Evolutionary conservation across 2,329 filamentous ascomycete genomes (phyloP).

Genomic region (Alternaria hordeiaustralica): DNA sequence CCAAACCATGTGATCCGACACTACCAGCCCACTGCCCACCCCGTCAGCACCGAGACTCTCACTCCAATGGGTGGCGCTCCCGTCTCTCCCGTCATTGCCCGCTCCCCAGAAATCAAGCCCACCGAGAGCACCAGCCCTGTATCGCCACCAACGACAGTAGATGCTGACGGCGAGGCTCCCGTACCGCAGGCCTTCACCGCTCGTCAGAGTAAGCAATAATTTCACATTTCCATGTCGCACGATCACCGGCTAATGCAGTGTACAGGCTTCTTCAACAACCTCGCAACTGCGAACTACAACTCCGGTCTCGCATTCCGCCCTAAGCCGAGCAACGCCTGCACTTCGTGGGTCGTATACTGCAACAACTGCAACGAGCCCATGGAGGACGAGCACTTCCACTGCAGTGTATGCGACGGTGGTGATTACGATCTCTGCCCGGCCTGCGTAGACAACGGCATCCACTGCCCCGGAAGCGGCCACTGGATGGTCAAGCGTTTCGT

Average conservation of each 20-base stretch:
- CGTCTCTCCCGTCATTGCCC: conserved; percentile 37
- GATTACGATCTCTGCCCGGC: conserved; percentile 90
- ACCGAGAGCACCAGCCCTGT: conserved; percentile 28
- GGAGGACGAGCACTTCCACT: conserved; percentile 87
- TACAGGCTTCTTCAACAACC: conserved; percentile 39
- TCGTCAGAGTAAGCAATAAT: conserved; percentile 36
- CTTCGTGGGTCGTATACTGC: conserved; percentile 85
- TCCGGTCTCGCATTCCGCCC: conserved; percentile 49
- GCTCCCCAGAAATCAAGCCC: conserved; percentile 29
- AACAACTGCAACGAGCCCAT: conserved; percentile 85
- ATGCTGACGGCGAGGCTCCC: conserved; percentile 47
- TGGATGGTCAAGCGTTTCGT: conserved; percentile 94
- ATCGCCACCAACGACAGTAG: conserved; percentile 27
- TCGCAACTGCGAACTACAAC: conserved; percentile 35
- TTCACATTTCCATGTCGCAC: neutral
- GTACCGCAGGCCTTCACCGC: conserved; percentile 51
- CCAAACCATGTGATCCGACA: conserved; percentile 14
- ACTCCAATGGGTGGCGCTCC: conserved; percentile 28
- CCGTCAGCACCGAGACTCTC: conserved; percentile 37
- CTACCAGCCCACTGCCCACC: conserved; percentile 29
- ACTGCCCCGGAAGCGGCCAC: conserved; percentile 80
- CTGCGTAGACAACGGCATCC: conserved; percentile 77
- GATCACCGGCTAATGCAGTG: conserved; percentile 14
- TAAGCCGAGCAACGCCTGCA: conserved; percentile 47
- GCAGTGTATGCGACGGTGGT: conserved; percentile 88